Conservation (phyloP, 495 filamentous ascomycete genomes). For the Penicillium bialowiezense region DNA sequence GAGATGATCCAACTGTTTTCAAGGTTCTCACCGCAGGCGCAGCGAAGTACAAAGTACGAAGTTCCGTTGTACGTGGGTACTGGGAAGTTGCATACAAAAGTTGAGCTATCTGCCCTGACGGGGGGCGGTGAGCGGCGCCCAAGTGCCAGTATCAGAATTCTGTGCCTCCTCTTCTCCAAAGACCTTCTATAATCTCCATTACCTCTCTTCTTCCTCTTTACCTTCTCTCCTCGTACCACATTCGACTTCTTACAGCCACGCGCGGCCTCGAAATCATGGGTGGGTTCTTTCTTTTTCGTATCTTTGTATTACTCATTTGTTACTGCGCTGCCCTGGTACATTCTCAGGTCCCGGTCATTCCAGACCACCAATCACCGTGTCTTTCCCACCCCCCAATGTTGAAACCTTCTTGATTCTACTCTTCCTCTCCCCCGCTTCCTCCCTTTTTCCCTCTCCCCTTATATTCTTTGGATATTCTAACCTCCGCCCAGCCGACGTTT, state of each 20-base stretch:
- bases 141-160: conserved; percentile 10
- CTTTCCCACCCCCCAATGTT: conserved; percentile 9
- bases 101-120: too few relatives aligned
- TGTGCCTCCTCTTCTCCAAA: conserved; percentile 20
- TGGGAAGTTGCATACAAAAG: too few relatives aligned
- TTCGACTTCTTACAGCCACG: conserved; percentile 6
- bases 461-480: conserved; percentile 17
- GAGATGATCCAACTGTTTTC: too few relatives aligned
- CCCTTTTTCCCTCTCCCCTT: conserved; percentile 15
- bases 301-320: conserved; percentile 23
- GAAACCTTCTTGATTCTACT: conserved; percentile 26
- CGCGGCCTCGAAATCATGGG: conserved; percentile 23
- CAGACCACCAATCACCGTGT: conserved; percentile 21
- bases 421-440: conserved; percentile 23
- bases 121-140: conserved; percentile 3
- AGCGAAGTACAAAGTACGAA: too few relatives aligned
- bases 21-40: too few relatives aligned
- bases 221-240: conserved; percentile 11
- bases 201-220: conserved; percentile 8
- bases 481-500: conserved; percentile 49
- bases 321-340: conserved; percentile 21
- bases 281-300: conserved; percentile 23
- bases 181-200: conserved; percentile 6
- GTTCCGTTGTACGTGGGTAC: too few relatives aligned
- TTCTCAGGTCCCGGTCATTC: conserved; percentile 24